Evolutionary conservation across 768 basidiomycete species (phyloP).

Genomic region (Suillus sp.): DNA sequence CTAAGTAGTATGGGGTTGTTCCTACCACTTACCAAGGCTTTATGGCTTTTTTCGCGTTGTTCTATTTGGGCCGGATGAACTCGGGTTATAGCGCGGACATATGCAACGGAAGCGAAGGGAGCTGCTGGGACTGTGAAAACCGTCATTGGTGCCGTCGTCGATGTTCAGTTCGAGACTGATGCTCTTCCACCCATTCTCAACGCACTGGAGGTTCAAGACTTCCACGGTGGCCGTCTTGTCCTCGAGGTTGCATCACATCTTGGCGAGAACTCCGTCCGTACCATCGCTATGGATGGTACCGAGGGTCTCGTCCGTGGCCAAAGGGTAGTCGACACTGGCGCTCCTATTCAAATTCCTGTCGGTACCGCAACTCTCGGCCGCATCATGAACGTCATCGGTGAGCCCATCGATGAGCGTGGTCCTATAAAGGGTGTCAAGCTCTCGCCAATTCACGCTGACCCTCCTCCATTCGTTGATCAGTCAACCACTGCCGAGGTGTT

Average conservation of each 20-base stretch:
- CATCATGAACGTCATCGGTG: slow-evolving; percentile 99
- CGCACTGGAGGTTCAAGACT: slow-evolving; percentile 96
- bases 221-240: slow-evolving; percentile 94
- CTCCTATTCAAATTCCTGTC: slow-evolving; percentile 96
- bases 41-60: background rate
- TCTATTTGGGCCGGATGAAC: slow-evolving; percentile 6
- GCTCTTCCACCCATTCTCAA: slow-evolving; percentile 94
- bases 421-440: slow-evolving; percentile 96
- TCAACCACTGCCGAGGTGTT: slow-evolving; percentile 98
- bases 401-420: slow-evolving; percentile 99
- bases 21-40: slow-evolving; percentile 10
- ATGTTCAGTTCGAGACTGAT: slow-evolving; percentile 97
- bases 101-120: slow-evolving; percentile 87
- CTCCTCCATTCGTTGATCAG: slow-evolving; percentile 97
- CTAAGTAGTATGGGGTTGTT: background rate
- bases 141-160: slow-evolving; percentile 99
- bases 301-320: slow-evolving; percentile 99
- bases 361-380: slow-evolving; percentile 93
- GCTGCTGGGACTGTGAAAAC: slow-evolving; percentile 87
- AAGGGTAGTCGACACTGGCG: slow-evolving; percentile 95
- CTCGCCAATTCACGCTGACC: slow-evolving; percentile 94
- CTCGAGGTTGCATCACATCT: slow-evolving; percentile 98
- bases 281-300: slow-evolving; percentile 99
- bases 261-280: slow-evolving; percentile 98
- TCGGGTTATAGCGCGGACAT: slow-evolving; percentile 63